phyloP scores from a whole-genome alignment of 2,329 filamentous ascomycete genomes.

The Exophiala calicioides region DNA sequence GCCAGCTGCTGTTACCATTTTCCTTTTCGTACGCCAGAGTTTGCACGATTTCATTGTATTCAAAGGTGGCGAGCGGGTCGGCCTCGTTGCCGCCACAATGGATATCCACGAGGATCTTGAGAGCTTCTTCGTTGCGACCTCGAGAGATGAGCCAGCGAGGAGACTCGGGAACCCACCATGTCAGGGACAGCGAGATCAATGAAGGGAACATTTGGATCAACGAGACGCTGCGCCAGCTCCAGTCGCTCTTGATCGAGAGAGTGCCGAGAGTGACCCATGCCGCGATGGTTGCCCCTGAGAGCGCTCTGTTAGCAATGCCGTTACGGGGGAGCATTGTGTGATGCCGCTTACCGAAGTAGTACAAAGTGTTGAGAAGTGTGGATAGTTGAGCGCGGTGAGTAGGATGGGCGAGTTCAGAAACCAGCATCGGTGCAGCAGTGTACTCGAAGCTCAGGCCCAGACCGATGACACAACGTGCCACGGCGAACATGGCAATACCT shows the following conservation, averaged over 20 bases:
- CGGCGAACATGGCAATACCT: conserved; percentile 53
- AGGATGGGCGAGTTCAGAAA: conserved; percentile 51
- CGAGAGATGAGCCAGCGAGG: conserved; percentile 59
- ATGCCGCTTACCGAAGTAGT: too few relatives aligned
- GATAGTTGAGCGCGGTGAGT: conserved; percentile 53
- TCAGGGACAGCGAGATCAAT: conserved; percentile 53
- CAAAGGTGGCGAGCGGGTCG: conserved; percentile 59
- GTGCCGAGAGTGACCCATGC: conserved; percentile 52
- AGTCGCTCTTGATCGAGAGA: conserved; percentile 48
- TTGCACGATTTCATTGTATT: conserved; percentile 66
- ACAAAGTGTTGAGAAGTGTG: conserved; percentile 57
- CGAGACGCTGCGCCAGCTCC: conserved; percentile 64
- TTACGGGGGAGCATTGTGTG: too few relatives aligned
- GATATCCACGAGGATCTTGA: conserved; percentile 36
- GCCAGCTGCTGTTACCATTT: conserved; percentile 51
- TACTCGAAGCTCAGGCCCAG: conserved; percentile 58
- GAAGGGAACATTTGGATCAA: conserved; percentile 67
- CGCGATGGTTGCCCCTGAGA: conserved; percentile 54
- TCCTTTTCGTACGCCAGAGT: conserved; percentile 60
- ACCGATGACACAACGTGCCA: conserved; percentile 63
- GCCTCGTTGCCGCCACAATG: conserved; percentile 43
- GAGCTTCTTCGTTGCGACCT: conserved; percentile 31
- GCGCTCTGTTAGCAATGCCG: too few relatives aligned
- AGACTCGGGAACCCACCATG: conserved; percentile 69
- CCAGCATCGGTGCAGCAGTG: conserved; percentile 39